Percentiles rank a stretch among this genome's conserved stretches.
These are phyloP conservation scores for Rhizoctonia solani DNA, from an alignment of 1,284 basidiomycete species.

Conservation along the genomic window DNA sequence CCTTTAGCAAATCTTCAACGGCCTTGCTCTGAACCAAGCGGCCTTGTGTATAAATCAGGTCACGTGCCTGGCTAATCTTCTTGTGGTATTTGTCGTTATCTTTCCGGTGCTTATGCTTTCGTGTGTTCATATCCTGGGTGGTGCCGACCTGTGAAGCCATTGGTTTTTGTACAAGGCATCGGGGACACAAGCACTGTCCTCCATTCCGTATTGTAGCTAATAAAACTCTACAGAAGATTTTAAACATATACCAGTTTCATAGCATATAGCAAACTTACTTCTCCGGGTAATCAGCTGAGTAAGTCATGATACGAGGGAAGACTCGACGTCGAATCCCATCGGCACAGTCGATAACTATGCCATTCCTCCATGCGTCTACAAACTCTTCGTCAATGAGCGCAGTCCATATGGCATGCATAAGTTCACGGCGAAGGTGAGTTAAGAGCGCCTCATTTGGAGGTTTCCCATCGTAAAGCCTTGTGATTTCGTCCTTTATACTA, in stretches of 20 bases:
- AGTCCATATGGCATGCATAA: constrained; percentile 47
- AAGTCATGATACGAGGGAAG: constrained; percentile 47
- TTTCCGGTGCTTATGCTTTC: not conserved
- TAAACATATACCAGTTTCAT: no score
- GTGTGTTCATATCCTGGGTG: constrained; percentile 37
- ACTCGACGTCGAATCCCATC: constrained; percentile 45
- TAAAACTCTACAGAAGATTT: constrained; percentile 9
- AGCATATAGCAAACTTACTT: no score
- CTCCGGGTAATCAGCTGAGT: constrained; percentile 51
- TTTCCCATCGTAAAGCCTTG: not conserved
- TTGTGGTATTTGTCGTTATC: not conserved
- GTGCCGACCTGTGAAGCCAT: constrained; percentile 22
- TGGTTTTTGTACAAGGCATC: constrained; percentile 19
- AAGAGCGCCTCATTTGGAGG: constrained; percentile 36
- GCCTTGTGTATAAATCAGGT: constrained; percentile 17
- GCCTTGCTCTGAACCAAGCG: not conserved
- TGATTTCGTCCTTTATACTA: not conserved
- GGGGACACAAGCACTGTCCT: constrained; percentile 36
- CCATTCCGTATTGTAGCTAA: constrained; percentile 36
- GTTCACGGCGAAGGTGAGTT: constrained; percentile 45
- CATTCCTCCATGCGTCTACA: constrained; percentile 45
- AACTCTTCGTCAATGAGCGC: constrained; percentile 42
- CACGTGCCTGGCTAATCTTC: not conserved
- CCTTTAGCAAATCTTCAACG: constrained; percentile 27
- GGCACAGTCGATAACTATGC: constrained; percentile 43